Conservation (phyloP, 768 basidiomycete species). For the Daedalea quercina region DNA sequence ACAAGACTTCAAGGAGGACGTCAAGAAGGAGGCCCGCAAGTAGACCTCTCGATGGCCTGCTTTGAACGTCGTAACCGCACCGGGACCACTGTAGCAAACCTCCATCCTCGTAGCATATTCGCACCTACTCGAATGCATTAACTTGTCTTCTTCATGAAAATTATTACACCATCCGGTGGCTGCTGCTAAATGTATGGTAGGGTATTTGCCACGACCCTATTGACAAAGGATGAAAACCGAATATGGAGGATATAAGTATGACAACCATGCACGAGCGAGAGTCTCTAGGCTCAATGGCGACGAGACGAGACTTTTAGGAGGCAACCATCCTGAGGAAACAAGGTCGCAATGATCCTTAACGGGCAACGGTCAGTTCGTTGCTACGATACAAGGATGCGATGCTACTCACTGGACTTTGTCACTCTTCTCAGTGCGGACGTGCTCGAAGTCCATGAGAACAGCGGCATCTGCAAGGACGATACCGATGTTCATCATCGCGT, state of each 20-base stretch:
- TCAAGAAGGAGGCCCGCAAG: slow-evolving; percentile 21
- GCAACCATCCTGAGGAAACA: slow-evolving; percentile 95
- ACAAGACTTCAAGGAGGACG: slow-evolving; percentile 21
- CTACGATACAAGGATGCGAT: background rate
- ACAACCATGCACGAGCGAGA: background rate
- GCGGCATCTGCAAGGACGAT: slow-evolving; percentile 81
- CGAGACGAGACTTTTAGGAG: slow-evolving; percentile 72
- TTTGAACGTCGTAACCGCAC: no score
- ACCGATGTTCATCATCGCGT: slow-evolving; percentile 87
- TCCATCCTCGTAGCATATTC: background rate
- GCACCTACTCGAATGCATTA: background rate
- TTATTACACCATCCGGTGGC: background rate
- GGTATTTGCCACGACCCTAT: background rate
- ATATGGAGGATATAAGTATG: background rate
- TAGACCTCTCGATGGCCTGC: slow-evolving; percentile 3
- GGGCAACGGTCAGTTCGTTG: background rate
- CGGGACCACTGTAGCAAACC: background rate
- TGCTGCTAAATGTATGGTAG: background rate
- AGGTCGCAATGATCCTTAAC: slow-evolving; percentile 82
- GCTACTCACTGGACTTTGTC: slow-evolving; percentile 75
- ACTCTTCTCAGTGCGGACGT: slow-evolving; percentile 72
- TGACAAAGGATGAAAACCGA: background rate
- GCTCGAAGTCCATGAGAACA: slow-evolving; percentile 79
- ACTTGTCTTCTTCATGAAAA: background rate
- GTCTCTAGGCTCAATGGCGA: slow-evolving; percentile 25